Base-by-base conservation (phyloP, 306 rosid species). In the Comarum palustre region DNA sequence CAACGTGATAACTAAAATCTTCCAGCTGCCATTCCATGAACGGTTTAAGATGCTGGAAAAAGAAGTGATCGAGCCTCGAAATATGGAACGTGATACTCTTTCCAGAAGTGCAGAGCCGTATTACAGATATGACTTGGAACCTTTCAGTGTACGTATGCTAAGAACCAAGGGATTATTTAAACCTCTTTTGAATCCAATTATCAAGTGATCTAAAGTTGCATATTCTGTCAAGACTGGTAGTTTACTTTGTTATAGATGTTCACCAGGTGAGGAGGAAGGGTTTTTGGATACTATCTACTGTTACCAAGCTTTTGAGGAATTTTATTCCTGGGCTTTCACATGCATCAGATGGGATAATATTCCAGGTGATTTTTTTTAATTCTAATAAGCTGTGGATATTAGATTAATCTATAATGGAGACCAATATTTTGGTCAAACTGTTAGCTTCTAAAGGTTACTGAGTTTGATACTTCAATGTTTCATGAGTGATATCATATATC, bases 31-130 rank as follows among this genome's bases (percentile, higher is more conserved):
- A 74, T 93, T 93, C 82, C 86, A 86, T 82, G 98, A 93, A 81
- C 84, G 98, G 70, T 93, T 93, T 93, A 93, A 86, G 82, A 87
- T 93, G 98, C 96, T 93, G 73, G 98, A 93, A 82, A 93, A 86
- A 80, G 98, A 90, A 87, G 93, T 93, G 78, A 90, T 93, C 54
- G 98, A 93, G 83, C 98, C 93, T 71, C 92, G 98, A 76, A 93
- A 90, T 82, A 72, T 62, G 34, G 98, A 93, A 80, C 87, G 97
- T 48, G 88, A 85, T 0, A 70, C 58, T 73, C 84, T 84, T 57
- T 88, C 63, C 66, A 88, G 82, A 71, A 60, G 86, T 71, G 79
- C 87, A 71, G 85, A 86, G 72, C 87, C 90, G 24, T 82, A 79
- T 80, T 93, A 90, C 75, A 89, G 96, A 93, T 93, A 93, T 79